phyloP scores from a whole-genome alignment of 345 rosid species.

The Limnanthes douglasii region DNA sequence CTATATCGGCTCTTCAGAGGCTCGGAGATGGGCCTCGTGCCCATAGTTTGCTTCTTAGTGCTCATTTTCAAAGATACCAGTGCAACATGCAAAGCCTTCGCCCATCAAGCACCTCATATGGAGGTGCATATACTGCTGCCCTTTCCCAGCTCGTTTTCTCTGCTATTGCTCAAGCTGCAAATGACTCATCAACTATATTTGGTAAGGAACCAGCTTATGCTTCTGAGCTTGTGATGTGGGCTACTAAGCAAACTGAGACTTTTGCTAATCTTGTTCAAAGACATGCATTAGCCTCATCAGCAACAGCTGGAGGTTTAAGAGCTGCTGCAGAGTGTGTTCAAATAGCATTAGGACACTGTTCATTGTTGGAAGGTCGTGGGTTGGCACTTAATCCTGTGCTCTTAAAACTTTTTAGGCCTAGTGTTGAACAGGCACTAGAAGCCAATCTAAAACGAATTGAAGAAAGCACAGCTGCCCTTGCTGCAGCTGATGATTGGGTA shows the following conservation, averaged over 20 bases:
- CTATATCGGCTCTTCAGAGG: slow-evolving; percentile 83
- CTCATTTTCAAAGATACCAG: slow-evolving; percentile 76
- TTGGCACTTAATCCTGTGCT: slow-evolving; percentile 90
- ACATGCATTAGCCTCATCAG: slow-evolving; percentile 94
- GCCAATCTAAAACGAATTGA: slow-evolving; percentile 95
- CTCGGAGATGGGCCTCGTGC: slow-evolving; percentile 99
- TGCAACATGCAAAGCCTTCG: slow-evolving; percentile 92
- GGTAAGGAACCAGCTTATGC: slow-evolving; percentile 80
- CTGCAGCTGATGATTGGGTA: slow-evolving; percentile 99
- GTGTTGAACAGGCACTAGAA: slow-evolving; percentile 92
- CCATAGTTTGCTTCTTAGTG: slow-evolving; percentile 78
- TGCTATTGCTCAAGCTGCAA: slow-evolving; percentile 92
- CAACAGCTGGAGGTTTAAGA: slow-evolving; percentile 98
- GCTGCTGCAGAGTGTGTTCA: slow-evolving; percentile 99
- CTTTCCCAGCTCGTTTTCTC: slow-evolving; percentile 95
- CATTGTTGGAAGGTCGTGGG: slow-evolving; percentile 89
- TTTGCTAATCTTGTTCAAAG: slow-evolving; percentile 90
- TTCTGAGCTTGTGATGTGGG: slow-evolving; percentile 99
- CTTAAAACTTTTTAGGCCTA: slow-evolving; percentile 76
- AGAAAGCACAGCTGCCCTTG: slow-evolving; percentile 97
- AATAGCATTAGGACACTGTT: slow-evolving; percentile 99
- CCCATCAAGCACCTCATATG: slow-evolving; percentile 92
- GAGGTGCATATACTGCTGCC: slow-evolving; percentile 99
- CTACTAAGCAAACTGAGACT: slow-evolving; percentile 81
- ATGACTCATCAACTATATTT: slow-evolving; percentile 69